Evolutionary conservation across 1,139 yeast genomes (phyloP), one percentile per base, ranked within the genome.

Genomic region (Scheffersomyces segobiensis): DNA sequence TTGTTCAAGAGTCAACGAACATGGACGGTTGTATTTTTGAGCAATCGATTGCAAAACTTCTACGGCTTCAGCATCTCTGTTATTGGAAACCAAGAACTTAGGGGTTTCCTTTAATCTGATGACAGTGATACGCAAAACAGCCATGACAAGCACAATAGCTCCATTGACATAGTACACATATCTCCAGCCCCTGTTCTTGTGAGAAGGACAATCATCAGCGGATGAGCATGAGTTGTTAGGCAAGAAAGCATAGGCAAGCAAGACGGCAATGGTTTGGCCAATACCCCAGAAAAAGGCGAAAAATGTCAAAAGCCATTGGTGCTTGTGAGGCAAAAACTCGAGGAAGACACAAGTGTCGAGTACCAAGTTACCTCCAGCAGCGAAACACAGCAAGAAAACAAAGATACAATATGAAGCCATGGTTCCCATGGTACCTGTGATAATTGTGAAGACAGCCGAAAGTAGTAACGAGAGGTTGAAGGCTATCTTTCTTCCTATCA

Each of bases 201-300:
- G 66, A 10, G 83, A 74, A 21, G 82, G 77, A 70, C 89, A 85
- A 59, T 74, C 56, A 5, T 65, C 70, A 10, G 66, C 75, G 7
- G 70, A 71, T n/a, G 67, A 64, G 71, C 89, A 86, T 17, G 84
- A 77, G 60, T 75, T 73, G 58, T 78, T 78, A 42, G 86, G 81
- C 57, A 86, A 71, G 56, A 85, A 81, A 0, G 86, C 87, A 86
- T 87, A 86, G 5, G 87, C 82, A 50, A 84, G 66, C n/a, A 84
- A 73, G 26, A 76, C 76, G 8, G 87, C 83, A 53, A 86, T 72
- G 0, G 87, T 81, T 69, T 85, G 88, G 50, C 89, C 89, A 55
- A 86, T 69, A 58, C 87, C 88, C 89, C 89, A 86, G 75, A 84
- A 86, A 39, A 77, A 73, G 7, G 89, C 88, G 75, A 86, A 77